phyloP scores from a whole-genome alignment of 2,329 filamentous ascomycete genomes.

The Aspergillus tanneri region DNA sequence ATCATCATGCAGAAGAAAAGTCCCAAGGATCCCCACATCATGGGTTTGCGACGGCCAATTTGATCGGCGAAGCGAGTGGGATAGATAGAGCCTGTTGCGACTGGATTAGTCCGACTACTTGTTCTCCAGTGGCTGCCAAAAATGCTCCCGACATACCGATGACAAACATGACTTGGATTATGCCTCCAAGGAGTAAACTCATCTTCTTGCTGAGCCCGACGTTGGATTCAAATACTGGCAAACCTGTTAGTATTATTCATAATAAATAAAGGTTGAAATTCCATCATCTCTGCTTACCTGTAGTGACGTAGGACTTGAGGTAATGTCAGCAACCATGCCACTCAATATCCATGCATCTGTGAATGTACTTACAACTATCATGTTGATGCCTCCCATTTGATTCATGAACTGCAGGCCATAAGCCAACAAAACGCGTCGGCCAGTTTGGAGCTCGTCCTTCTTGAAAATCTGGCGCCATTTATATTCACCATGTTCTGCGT shows the following conservation, averaged over 20 bases:
- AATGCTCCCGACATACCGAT: constrained; percentile 20
- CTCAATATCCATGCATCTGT: too few relatives aligned
- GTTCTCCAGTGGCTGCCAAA: background rate
- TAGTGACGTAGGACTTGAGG: constrained; percentile 29
- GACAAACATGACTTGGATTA: constrained; percentile 35
- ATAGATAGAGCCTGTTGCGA: constrained; percentile 37
- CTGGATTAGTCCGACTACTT: constrained; percentile 3
- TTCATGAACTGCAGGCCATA: constrained; percentile 53
- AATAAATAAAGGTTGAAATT: too few relatives aligned
- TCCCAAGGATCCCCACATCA: constrained; percentile 38
- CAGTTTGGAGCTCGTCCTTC: constrained; percentile 45
- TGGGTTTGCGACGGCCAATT: constrained; percentile 40
- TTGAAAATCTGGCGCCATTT: constrained; percentile 45
- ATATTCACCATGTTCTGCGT: constrained; percentile 36
- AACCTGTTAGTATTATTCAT: too few relatives aligned
- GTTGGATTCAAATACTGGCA: constrained; percentile 47
- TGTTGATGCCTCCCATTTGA: constrained; percentile 51
- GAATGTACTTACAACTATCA: constrained; percentile 41
- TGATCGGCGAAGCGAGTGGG: constrained; percentile 49
- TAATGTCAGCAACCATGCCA: too few relatives aligned
- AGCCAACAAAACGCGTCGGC: constrained; percentile 48
- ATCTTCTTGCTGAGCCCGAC: constrained; percentile 48
- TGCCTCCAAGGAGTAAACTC: constrained; percentile 49
- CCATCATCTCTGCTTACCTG: constrained; percentile 24
- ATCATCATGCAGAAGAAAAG: constrained; percentile 44